phyloP scores from a whole-genome alignment of 768 basidiomycete species.

The Pleurotus sapidus region DNA sequence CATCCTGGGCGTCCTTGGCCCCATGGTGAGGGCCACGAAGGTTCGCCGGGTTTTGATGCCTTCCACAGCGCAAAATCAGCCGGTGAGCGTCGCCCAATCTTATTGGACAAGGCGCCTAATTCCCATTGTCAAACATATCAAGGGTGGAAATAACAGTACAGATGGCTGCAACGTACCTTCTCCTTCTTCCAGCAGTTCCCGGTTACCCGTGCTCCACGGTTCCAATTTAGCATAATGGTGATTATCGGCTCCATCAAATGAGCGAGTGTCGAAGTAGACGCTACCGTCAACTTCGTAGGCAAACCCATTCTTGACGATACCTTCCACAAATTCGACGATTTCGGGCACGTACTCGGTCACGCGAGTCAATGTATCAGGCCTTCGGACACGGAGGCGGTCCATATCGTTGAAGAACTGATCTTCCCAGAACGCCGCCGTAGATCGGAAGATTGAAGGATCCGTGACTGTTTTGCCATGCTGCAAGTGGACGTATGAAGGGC shows the following conservation, averaged over 20 bases:
- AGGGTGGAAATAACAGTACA: neutral
- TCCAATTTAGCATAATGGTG: constrained; percentile 94
- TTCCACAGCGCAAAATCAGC: constrained; percentile 99
- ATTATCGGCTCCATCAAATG: constrained; percentile 71
- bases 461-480: constrained; percentile 80
- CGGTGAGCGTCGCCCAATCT: constrained; percentile 68
- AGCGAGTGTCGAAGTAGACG: constrained; percentile 87
- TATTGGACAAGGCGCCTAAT: constrained; percentile 37
- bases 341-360: constrained; percentile 98
- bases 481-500: constrained; percentile 6
- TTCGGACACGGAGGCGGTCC: constrained; percentile 79
- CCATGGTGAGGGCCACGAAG: constrained; percentile 96
- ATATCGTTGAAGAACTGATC: constrained; percentile 89
- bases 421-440: constrained; percentile 88
- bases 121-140: constrained; percentile 2
- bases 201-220: constrained; percentile 94
- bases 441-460: constrained; percentile 82
- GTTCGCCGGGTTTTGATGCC: constrained; percentile 93
- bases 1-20: constrained; percentile 94
- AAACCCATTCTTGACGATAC: constrained; percentile 84
- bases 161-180: constrained; percentile 58
- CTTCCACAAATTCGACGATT: constrained; percentile 85
- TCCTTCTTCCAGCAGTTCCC: constrained; percentile 84
- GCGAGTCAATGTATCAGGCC: constrained; percentile 88
- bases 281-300: constrained; percentile 69